Evolutionary conservation across 2,329 filamentous ascomycete genomes (phyloP).

Genomic region (Tolypocladium ophioglossoides): DNA sequence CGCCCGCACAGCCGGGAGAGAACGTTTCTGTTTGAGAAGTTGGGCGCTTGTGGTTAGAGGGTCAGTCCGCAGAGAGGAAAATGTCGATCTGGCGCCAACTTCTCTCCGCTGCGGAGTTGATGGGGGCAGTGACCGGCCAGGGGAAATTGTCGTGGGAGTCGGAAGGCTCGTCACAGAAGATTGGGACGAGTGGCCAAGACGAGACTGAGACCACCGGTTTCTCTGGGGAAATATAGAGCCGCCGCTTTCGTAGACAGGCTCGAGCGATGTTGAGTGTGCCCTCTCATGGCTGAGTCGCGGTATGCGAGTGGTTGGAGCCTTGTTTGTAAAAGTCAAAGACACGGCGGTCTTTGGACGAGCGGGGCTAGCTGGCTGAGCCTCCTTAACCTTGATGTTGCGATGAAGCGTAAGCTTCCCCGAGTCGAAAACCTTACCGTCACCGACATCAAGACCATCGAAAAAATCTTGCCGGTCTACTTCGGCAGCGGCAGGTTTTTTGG

Average conservation of each 20-base stretch:
- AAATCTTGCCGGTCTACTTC: slow-evolving; percentile 62
- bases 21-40: slow-evolving; percentile 54
- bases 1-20: slow-evolving; percentile 48
- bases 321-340: slow-evolving; percentile 85
- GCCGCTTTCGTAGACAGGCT: slow-evolving; percentile 85
- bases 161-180: slow-evolving; percentile 56
- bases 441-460: slow-evolving; percentile 77
- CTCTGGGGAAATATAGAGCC: slow-evolving; percentile 52
- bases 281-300: slow-evolving; percentile 68
- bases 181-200: slow-evolving; percentile 58
- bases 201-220: slow-evolving; percentile 53
- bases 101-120: slow-evolving; percentile 52
- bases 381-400: slow-evolving; percentile 83
- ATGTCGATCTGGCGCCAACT: slow-evolving; percentile 43
- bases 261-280: slow-evolving; percentile 61
- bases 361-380: slow-evolving; percentile 57
- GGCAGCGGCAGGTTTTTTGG: slow-evolving; percentile 20
- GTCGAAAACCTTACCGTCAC: slow-evolving; percentile 71
- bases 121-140: slow-evolving; percentile 41
- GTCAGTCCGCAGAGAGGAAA: slow-evolving; percentile 43
- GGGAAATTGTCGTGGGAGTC: slow-evolving; percentile 48
- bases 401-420: slow-evolving; percentile 74
- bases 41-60: slow-evolving; percentile 57
- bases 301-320: slow-evolving; percentile 57
- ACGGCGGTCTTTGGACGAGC: slow-evolving; percentile 64